Conservation (phyloP, 768 basidiomycete genomes). For the Galerina sulciceps region DNA sequence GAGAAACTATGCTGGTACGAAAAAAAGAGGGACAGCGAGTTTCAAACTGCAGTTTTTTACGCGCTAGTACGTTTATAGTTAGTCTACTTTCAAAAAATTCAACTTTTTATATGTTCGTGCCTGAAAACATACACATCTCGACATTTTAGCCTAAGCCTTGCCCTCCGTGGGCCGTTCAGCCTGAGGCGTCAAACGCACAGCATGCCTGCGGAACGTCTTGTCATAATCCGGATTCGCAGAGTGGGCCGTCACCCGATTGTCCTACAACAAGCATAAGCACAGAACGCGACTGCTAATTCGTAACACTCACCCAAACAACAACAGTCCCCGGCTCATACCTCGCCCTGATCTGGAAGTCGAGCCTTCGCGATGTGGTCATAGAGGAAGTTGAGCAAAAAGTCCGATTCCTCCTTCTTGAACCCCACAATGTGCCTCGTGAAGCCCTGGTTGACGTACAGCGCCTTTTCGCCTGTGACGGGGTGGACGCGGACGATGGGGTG, state of each 20-base stretch:
- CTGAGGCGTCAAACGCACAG: conserved; percentile 51
- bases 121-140: no score
- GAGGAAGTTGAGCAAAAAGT: conserved; percentile 57
- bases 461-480: conserved; percentile 67
- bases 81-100: no score
- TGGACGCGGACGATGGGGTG: conserved; percentile 62
- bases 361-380: conserved; percentile 56
- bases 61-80: no score
- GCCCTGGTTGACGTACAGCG: conserved; percentile 59
- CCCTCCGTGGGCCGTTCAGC: conserved; percentile 42
- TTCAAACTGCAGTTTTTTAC: no score
- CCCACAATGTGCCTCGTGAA: conserved; percentile 61
- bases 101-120: no score
- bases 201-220: conserved; percentile 42
- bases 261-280: conserved; percentile 27
- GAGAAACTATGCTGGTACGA: no score
- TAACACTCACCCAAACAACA: conserved; percentile 52
- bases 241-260: conserved; percentile 53
- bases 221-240: conserved; percentile 47
- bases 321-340: conserved; percentile 57
- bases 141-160: conserved; percentile 12
- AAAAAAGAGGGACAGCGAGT: no score
- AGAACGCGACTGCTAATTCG: background rate
- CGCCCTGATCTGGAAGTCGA: conserved; percentile 54
- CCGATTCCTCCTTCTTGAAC: conserved; percentile 57